Percentiles rank a stretch among this genome's conserved stretches.
Conservation (phyloP, 2,329 filamentous ascomycete species). For the Emmonsiellopsis sp. region DNA sequence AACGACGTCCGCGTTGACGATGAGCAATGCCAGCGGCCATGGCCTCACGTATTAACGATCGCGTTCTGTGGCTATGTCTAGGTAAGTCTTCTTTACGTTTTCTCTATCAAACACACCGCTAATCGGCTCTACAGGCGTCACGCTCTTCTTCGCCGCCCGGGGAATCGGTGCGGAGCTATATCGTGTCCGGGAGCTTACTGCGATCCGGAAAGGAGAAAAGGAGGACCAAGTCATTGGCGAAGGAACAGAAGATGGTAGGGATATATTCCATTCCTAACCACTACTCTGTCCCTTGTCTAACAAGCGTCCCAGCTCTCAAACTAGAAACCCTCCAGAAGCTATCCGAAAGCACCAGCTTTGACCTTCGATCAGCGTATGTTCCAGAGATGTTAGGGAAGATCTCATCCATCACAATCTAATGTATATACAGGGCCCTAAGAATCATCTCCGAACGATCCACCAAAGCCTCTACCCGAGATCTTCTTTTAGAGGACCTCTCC, state of each 20-base stretch:
- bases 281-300: conserved; percentile 12
- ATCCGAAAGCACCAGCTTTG: conserved; percentile 60
- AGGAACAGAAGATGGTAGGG: conserved; percentile 57
- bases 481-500: conserved; percentile 33
- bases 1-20: neutral
- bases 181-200: conserved; percentile 36
- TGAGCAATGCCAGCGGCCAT: conserved; percentile 14
- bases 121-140: conserved; percentile 20
- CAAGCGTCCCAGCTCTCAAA: conserved; percentile 42
- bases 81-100: conserved; percentile 15
- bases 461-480: conserved; percentile 28
- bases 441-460: conserved; percentile 38
- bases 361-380: conserved; percentile 57
- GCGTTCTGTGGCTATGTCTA: conserved; percentile 30
- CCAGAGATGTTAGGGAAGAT: conserved; percentile 42
- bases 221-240: conserved; percentile 66
- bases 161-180: conserved; percentile 46
- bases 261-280: neutral
- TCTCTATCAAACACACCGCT: neutral
- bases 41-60: conserved; percentile 26
- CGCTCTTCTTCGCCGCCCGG: conserved; percentile 42
- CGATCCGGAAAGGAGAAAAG: conserved; percentile 54
- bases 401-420: conserved; percentile 35
- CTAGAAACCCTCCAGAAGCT: conserved; percentile 58
- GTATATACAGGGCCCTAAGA: conserved; percentile 28